These are phyloP conservation scores for Penicillium sclerotigenum DNA, from an alignment of 2,329 filamentous ascomycete genomes.

Conservation along the genomic window DNA sequence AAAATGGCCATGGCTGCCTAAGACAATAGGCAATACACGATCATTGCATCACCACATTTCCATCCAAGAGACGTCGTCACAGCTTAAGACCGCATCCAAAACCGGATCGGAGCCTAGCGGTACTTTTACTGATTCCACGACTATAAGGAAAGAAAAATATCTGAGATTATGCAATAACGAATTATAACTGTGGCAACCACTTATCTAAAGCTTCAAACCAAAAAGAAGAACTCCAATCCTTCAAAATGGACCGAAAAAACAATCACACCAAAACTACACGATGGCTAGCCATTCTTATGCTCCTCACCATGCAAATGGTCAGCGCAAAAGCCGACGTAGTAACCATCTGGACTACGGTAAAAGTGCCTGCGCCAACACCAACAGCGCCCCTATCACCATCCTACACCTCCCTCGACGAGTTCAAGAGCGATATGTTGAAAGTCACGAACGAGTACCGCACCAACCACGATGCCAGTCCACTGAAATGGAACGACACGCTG, in stretches of 20 bases:
- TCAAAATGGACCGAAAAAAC: neutral
- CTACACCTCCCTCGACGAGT: constrained; percentile 44
- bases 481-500: constrained; percentile 66
- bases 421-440: constrained; percentile 57
- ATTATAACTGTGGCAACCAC: neutral
- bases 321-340: constrained; percentile 4
- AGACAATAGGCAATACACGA: neutral
- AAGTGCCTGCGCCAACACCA: constrained; percentile 17
- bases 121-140: neutral
- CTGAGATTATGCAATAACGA: neutral
- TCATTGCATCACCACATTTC: neutral
- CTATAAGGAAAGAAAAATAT: neutral
- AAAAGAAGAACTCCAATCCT: neutral
- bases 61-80: neutral
- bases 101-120: constrained; percentile 1
- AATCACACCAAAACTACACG: neutral
- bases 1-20: neutral
- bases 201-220: neutral
- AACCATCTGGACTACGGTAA: constrained; percentile 23
- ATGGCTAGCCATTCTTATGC: constrained; percentile 4
- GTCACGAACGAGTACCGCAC: constrained; percentile 64
- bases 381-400: constrained; percentile 32
- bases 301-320: neutral
- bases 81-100: neutral
- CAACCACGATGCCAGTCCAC: constrained; percentile 57